Evolutionary conservation across 805 yeast genomes (phyloP), one percentile per base, ranked within the genome.

Genomic region (Nadsonia fulvescens): DNA sequence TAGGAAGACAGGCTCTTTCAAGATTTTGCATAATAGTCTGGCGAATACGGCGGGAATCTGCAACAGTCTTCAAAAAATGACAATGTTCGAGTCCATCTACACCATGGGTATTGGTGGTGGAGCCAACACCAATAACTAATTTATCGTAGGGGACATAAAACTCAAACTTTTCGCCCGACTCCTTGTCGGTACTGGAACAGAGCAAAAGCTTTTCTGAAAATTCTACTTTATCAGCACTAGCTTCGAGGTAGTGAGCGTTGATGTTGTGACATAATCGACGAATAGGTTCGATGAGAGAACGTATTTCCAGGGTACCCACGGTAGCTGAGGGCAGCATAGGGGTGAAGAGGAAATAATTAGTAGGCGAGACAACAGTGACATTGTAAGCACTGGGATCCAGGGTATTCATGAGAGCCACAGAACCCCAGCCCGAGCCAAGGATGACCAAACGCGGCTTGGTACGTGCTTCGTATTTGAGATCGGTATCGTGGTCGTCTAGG

Each of bases 71-170:
- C 49, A 71, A 51, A 34, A 66, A 65, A 39, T 63, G 53, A 42
- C 74, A 63, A 46, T 66, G 48, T 42, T 70, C 62, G 29, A 71
- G 49, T n/a, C 81, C 81, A 32, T 61, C 63, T 17, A 71, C 78
- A 33, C 78, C 78, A 43, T 70, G 76, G 7, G 77, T 66, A 39
- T 71, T 70, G 12, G 77, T 54, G 15, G 66, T 60, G 5, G 77
- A 70, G 13, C 81, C 81, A 20, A 70, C 75, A 3, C 70, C 78
- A 37, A 72, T 53, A 12, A 71, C 73, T 15, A 71, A 52, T 41
- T 70, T 69, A 44, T 71, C 81, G 43, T 71, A 71, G n/a, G 78
- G 78, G 14, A 71, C 65, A 43, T 70, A 70, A 39, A 68, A 70
- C 28, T 50, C 44, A 14, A 33, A 33, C 12, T 39, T 42, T 20